These are phyloP conservation scores for Colletotrichum filicis DNA, from an alignment of 2,329 filamentous ascomycete genomes.

Conservation along the genomic window DNA sequence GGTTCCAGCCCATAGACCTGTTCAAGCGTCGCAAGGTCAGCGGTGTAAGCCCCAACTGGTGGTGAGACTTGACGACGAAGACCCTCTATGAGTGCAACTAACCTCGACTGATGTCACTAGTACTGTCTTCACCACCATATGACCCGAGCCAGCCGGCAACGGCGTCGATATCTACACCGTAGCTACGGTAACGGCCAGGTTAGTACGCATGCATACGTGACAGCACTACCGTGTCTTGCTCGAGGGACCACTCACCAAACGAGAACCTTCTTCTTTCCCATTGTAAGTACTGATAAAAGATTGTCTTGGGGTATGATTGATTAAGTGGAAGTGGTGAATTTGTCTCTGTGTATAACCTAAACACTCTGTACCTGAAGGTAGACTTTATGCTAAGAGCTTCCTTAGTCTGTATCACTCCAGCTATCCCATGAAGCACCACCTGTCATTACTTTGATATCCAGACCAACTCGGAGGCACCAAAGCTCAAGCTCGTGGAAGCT, in stretches of 20 bases:
- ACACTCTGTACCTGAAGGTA: neutral
- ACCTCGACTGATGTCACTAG: slow-evolving; percentile 78
- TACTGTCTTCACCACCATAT: slow-evolving; percentile 78
- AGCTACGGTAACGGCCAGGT: slow-evolving; percentile 48
- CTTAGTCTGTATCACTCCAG: neutral
- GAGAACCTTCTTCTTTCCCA: slow-evolving; percentile 42
- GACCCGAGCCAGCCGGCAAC: slow-evolving; percentile 81
- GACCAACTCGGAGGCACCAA: neutral
- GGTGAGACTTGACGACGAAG: too few relatives aligned
- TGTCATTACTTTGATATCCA: neutral
- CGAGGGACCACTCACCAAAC: slow-evolving; percentile 33
- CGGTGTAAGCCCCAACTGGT: neutral
- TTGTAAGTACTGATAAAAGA: neutral
- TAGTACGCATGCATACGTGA: neutral
- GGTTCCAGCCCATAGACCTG: slow-evolving; percentile 75
- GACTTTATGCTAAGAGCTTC: neutral
- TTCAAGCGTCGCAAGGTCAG: slow-evolving; percentile 10
- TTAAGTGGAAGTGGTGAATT: neutral
- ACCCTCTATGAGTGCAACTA: neutral
- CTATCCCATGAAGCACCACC: neutral
- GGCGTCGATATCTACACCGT: slow-evolving; percentile 80
- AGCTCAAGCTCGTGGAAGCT: neutral
- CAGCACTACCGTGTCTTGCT: neutral
- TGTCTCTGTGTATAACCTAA: neutral
- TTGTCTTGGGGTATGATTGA: neutral